Base-by-base conservation (phyloP, 768 basidiomycete species). In the Dictyophora rubrovolvata region DNA sequence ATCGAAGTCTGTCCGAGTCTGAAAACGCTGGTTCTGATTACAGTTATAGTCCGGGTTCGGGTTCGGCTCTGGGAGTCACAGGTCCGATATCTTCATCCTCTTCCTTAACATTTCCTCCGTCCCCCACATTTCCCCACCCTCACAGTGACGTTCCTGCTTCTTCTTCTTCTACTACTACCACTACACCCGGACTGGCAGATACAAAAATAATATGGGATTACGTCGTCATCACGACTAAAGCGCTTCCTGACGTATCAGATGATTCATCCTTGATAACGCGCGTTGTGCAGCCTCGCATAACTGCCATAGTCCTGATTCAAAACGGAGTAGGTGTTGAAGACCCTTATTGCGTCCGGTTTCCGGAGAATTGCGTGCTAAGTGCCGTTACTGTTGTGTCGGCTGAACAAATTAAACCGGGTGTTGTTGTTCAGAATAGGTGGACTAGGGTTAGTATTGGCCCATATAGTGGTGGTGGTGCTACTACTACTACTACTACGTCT, bases 281-380 rank as follows among this genome's bases (percentile, higher is more conserved):
- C 1, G 54, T 59, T 8, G 63, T 67, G 4, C 54, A 42, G n/a
- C 18, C 59, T 18, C 48, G 21, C 14, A 34, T 35, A 47, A 63
- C 63, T 33, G 47, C 65, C 5, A 58, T 70, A 22, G 67, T 69
- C 11, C 61, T 70, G 23, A 69, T 70, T 48, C 69, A 70, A 62
- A 70, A 70, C 54, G 69, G 69, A 18, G 63, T 70, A 9, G 69
- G 69, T 16, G 65, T 70, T 12, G 69, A 70, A 59, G 61, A 65
- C 48, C 67, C 67, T 54, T 67, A 70, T 54, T 35, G 61, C 12
- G 54, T 53, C 23, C 62, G 67, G 18, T 70, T 67, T 57, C 63
- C 64, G 14, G 36, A 56, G 6, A 64, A 62, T 23, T 48, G 61
- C 17, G 64, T 70, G 48, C 55, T 70, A 20, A 64, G 61, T 42